These are phyloP conservation scores for Annulohypoxylon maeteangense DNA, from an alignment of 495 filamentous ascomycete species.

Conservation along the genomic window DNA sequence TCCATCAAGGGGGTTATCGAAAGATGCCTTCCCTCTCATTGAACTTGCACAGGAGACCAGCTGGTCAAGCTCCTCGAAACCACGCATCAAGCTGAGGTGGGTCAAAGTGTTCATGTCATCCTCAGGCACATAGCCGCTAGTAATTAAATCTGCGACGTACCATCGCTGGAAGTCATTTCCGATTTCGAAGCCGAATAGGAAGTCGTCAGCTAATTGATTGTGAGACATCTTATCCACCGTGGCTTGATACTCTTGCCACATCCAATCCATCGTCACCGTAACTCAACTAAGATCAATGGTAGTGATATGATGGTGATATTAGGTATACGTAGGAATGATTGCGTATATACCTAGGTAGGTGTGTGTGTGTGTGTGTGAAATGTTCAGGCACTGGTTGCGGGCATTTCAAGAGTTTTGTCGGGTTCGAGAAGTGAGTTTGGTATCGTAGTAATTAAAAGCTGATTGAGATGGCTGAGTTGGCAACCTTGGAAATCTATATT, in stretches of 20 bases:
- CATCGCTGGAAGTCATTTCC: conserved; percentile 34
- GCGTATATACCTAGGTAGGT: too few species aligned
- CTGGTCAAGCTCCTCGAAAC: conserved; percentile 51
- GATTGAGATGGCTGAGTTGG: too few species aligned
- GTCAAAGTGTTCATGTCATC: conserved; percentile 44
- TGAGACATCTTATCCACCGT: background rate
- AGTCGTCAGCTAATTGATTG: conserved; percentile 23
- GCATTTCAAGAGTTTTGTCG: background rate
- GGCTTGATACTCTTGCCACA: conserved; percentile 1
- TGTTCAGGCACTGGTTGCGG: background rate
- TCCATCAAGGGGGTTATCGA: conserved; percentile 35
- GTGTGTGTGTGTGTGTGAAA: too few species aligned
- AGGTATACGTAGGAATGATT: too few species aligned
- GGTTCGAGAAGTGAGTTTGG: background rate
- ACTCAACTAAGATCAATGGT: background rate
- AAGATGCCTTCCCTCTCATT: conserved; percentile 37
- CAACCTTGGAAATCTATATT: too few species aligned
- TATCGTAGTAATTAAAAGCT: too few species aligned
- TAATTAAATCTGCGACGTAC: conserved; percentile 43
- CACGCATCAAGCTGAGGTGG: conserved; percentile 42
- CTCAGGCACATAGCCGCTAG: conserved; percentile 29
- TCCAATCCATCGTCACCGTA: background rate
- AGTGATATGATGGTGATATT: background rate
- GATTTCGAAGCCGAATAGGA: conserved; percentile 48
- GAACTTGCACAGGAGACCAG: conserved; percentile 45